Evolutionary conservation across 2,329 filamentous ascomycete species (phyloP), one percentile per base, ranked within the genome.

Genomic region (Calonectria ilicicola): DNA sequence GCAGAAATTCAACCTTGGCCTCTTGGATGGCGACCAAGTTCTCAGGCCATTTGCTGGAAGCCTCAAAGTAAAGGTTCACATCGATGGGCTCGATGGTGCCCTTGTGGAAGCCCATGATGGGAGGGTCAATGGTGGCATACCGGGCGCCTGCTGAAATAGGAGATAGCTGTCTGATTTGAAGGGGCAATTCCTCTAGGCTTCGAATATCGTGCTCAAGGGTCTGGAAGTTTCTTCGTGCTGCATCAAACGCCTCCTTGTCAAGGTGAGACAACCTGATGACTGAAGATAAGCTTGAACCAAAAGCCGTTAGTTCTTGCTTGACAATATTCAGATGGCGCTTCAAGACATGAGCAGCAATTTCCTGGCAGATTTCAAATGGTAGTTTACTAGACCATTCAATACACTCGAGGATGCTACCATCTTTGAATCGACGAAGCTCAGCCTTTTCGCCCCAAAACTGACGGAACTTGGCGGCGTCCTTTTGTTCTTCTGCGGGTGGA

Each of bases 371-470:
- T 8, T 92, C 90, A 3, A 88, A 86, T 1, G 91, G 86, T 1
- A 89, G 86, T 67, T 90, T 88, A 75, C 92, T 90, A 2, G 88
- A 88, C 97, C 97, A 99, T 23, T 98, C 93, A 35, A 98, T 87
- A 80, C 94, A 98, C 83, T 99, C 97, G 10, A 95, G 89, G 76
- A 99, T 98, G 78, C 93, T 96, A 26, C 97, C 97, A 80, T 98
- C 95, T 79, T 96, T 97, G 87, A 99, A 99, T 23, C 97, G 94
- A 75, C 97, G 91, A 56, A 99, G 88, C 83, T 99, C 97, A 1
- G 97, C 91, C 82, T 97, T 98, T 12, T 96, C 93, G 8, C 96
- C 97, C 97, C 97, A 99, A 82, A 99, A 98, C 40, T 93, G 91
- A 42, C 95, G 94, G 83, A 98, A 99, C 38, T 89, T 89, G 12